Conservation (phyloP, 2,329 filamentous ascomycete species). For the Tympanopsis confertula region DNA sequence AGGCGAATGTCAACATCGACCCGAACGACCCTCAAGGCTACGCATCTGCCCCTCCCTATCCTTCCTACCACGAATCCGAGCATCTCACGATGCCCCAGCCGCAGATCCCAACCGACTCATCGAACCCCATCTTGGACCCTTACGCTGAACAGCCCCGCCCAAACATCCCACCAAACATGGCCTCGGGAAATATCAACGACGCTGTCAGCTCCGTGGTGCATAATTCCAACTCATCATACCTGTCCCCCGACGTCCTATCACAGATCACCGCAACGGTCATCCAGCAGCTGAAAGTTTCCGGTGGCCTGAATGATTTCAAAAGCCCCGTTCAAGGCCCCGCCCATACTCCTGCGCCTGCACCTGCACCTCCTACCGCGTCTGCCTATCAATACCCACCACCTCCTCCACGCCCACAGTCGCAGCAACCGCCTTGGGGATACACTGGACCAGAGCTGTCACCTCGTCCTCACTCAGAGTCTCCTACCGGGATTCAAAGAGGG, state of each 20-base stretch:
- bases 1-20: neutral
- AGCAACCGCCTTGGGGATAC: neutral
- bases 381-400: neutral
- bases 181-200: neutral
- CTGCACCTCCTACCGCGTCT: neutral
- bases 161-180: neutral
- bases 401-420: neutral
- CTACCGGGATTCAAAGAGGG: no score
- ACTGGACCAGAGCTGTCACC: neutral
- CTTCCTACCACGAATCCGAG: neutral
- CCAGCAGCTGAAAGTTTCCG: conserved; percentile 27
- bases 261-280: conserved; percentile 39
- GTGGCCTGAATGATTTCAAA: conserved; percentile 17
- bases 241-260: conserved; percentile 43
- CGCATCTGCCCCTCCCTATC: neutral
- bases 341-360: neutral
- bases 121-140: neutral
- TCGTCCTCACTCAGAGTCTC: no score
- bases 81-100: neutral
- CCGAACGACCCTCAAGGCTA: neutral
- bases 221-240: conserved; percentile 11
- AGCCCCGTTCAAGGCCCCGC: conserved; percentile 10
- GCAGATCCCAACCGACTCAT: neutral
- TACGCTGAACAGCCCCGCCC: neutral
- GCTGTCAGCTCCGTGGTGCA: neutral